Conservation (phyloP, 1,284 basidiomycete species). For the Melampsora americana region DNA sequence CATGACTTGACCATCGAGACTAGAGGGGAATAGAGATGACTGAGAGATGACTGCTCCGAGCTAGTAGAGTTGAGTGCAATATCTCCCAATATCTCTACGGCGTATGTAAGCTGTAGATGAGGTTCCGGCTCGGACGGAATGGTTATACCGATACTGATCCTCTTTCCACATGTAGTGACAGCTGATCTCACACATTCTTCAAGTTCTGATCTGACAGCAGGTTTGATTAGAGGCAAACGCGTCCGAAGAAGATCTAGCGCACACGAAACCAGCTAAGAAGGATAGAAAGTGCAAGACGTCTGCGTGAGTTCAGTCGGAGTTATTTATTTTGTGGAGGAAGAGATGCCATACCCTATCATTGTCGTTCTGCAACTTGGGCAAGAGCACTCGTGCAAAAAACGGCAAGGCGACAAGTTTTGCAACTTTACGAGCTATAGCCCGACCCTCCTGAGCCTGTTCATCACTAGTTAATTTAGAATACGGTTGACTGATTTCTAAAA, state of each 20-base stretch:
- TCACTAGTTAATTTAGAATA: not conserved
- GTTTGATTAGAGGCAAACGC: slow-evolving; percentile 31
- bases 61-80: slow-evolving; percentile 19
- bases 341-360: slow-evolving; percentile 23
- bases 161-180: slow-evolving; percentile 21
- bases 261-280: slow-evolving; percentile 18
- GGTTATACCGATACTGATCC: slow-evolving; percentile 20
- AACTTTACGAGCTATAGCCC: slow-evolving; percentile 23
- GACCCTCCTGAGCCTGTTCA: slow-evolving; percentile 19
- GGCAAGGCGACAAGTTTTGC: slow-evolving; percentile 40
- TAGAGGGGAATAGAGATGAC: slow-evolving; percentile 30
- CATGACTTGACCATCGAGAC: slow-evolving; percentile 10
- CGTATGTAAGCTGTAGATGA: slow-evolving; percentile 7
- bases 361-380: slow-evolving; percentile 28
- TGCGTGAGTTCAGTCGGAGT: not conserved
- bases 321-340: not conserved
- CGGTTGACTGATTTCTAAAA: slow-evolving; percentile 33
- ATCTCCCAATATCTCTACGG: slow-evolving; percentile 33
- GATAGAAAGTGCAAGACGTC: not conserved
- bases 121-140: slow-evolving; percentile 15
- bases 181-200: slow-evolving; percentile 33
- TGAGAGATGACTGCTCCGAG: slow-evolving; percentile 38
- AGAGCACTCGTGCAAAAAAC: slow-evolving; percentile 31
- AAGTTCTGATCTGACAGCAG: slow-evolving; percentile 30
- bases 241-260: slow-evolving; percentile 32